A percentile compares a stretch with the other conserved stretches of the same genome.
phyloP scores from a whole-genome alignment of 140 eudicot genomes.

The Ambrosia hybrid region DNA sequence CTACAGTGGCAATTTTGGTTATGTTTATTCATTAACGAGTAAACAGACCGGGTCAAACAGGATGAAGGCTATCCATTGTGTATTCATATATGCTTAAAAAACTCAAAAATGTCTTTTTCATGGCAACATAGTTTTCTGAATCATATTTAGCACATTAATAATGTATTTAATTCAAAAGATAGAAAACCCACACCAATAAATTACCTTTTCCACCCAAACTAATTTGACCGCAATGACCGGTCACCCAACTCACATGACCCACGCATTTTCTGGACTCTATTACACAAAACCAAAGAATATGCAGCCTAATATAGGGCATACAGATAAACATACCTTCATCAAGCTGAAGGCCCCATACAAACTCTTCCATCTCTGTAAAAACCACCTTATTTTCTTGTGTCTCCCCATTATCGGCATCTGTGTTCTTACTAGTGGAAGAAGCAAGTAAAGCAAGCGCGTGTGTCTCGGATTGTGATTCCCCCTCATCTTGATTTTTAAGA shows the following conservation, averaged over 20 bases:
- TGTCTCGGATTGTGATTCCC: conserved; percentile 36
- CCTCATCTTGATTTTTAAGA: conserved; percentile 53
- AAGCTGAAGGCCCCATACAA: conserved; percentile 95
- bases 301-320: neutral
- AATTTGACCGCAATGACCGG: neutral
- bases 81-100: no score
- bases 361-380: conserved; percentile 97
- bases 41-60: no score
- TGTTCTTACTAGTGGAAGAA: conserved; percentile 39
- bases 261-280: neutral
- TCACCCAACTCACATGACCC: conserved; percentile 13
- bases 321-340: conserved; percentile 58
- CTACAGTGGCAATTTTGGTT: no score
- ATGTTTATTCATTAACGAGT: no score
- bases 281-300: neutral
- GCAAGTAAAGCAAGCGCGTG: conserved; percentile 62
- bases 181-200: neutral
- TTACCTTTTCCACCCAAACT: neutral
- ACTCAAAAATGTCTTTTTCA: neutral
- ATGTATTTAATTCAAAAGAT: neutral
- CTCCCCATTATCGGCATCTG: conserved; percentile 49
- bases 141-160: neutral
- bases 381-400: conserved; percentile 74
- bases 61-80: no score
- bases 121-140: neutral